Percentiles rank a stretch among this genome's conserved stretches.
These are phyloP conservation scores for Plantago ovata DNA, from an alignment of 257 asterid species.

Conservation along the genomic window DNA sequence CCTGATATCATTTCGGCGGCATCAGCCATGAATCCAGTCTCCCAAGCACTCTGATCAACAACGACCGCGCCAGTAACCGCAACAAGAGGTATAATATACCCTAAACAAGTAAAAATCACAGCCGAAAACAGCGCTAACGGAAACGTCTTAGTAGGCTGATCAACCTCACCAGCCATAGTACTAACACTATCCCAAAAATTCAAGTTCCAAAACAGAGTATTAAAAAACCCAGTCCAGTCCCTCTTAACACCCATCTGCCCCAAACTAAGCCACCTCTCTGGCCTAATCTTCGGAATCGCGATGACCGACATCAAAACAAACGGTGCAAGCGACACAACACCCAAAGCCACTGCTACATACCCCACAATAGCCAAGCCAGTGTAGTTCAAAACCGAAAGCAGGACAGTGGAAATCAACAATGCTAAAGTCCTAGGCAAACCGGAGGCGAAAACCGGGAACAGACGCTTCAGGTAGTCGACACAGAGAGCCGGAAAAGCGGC, in stretches of 20 bases:
- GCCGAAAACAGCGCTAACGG: slow-evolving; percentile 48
- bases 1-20: slow-evolving; percentile 46
- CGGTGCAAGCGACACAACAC: slow-evolving; percentile 56
- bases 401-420: slow-evolving; percentile 35
- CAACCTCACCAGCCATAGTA: slow-evolving; percentile 79
- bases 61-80: slow-evolving; percentile 60
- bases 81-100: slow-evolving; percentile 61
- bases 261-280: slow-evolving; percentile 51
- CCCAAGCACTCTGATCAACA: slow-evolving; percentile 64
- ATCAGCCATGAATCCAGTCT: slow-evolving; percentile 60
- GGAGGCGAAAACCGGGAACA: slow-evolving; percentile 52
- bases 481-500: slow-evolving; percentile 75
- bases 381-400: slow-evolving; percentile 45
- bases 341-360: slow-evolving; percentile 50
- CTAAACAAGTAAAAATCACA: slow-evolving; percentile 59
- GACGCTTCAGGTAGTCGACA: slow-evolving; percentile 43
- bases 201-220: slow-evolving; percentile 71
- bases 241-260: slow-evolving; percentile 52
- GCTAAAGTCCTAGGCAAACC: slow-evolving; percentile 45
- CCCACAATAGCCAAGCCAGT: slow-evolving; percentile 69
- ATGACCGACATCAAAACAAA: slow-evolving; percentile 53
- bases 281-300: slow-evolving; percentile 64
- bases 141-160: slow-evolving; percentile 47
- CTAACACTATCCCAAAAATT: slow-evolving; percentile 79
- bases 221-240: slow-evolving; percentile 64